Conservation (phyloP, 257 asterid genomes). For the Penstemon eatonii region DNA sequence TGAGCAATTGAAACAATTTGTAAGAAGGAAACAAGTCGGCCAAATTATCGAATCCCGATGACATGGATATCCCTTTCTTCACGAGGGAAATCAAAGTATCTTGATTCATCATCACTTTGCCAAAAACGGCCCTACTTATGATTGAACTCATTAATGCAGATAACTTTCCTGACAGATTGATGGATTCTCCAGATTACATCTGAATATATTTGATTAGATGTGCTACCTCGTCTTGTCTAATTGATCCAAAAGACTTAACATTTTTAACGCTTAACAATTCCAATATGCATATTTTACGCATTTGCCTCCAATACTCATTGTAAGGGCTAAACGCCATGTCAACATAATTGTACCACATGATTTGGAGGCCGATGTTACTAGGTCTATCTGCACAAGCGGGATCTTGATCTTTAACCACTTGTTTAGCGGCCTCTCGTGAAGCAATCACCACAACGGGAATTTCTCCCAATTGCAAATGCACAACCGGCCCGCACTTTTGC, state of each 20-base stretch:
- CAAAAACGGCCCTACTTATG: too few species aligned
- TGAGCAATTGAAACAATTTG: too few species aligned
- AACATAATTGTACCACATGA: constrained; percentile 20
- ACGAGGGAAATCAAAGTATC: too few species aligned
- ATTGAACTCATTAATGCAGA: too few species aligned
- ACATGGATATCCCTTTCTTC: too few species aligned
- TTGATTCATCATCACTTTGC: too few species aligned
- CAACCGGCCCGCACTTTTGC: constrained; percentile 22
- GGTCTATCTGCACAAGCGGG: constrained; percentile 24
- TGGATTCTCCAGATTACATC: not conserved
- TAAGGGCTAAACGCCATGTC: constrained; percentile 7
- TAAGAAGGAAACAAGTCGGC: too few species aligned
- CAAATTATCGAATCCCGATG: too few species aligned
- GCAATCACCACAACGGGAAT: constrained; percentile 27
- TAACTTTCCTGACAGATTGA: constrained; percentile 10
- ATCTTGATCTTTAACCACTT: constrained; percentile 20
- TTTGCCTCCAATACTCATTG: not conserved
- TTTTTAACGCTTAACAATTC: constrained; percentile 26
- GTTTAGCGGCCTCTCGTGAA: not conserved
- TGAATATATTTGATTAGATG: constrained; percentile 10
- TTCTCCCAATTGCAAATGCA: constrained; percentile 32
- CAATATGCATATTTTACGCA: constrained; percentile 16
- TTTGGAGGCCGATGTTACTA: not conserved
- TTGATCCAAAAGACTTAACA: constrained; percentile 23
- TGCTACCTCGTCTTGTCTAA: constrained; percentile 24